Percentiles rank a stretch among this genome's conserved stretches.
Conservation (phyloP, 1,284 basidiomycete species). For the Erythrobasidium hasegawianum region DNA sequence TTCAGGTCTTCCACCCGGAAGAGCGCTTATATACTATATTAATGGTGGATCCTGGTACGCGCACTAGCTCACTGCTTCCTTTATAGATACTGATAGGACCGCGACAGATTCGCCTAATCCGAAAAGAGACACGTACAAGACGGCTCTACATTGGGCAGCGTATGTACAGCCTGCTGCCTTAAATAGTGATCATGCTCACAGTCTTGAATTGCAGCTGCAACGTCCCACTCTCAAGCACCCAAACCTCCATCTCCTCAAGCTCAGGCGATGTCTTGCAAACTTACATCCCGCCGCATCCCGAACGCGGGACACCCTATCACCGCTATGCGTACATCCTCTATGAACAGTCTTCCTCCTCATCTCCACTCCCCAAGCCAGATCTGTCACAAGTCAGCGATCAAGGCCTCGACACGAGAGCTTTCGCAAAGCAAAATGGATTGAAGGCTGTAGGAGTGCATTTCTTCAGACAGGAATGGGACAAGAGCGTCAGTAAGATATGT, state of each 20-base stretch:
- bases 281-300: constrained; percentile 83
- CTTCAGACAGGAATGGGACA: constrained; percentile 75
- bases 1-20: constrained; percentile 73
- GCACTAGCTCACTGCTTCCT: neutral
- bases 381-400: constrained; percentile 48
- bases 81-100: neutral
- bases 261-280: constrained; percentile 56
- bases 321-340: constrained; percentile 74
- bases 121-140: constrained; percentile 61
- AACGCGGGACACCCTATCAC: constrained; percentile 77
- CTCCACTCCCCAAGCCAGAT: too few species aligned
- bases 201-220: constrained; percentile 60
- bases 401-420: constrained; percentile 65
- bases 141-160: constrained; percentile 83
- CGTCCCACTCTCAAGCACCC: constrained; percentile 66
- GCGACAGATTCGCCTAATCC: constrained; percentile 70
- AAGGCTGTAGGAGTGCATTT: constrained; percentile 65
- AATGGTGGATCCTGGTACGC: constrained; percentile 73
- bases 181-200: neutral
- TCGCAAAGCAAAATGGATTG: constrained; percentile 59
- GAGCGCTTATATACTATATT: constrained; percentile 79
- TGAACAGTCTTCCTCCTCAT: constrained; percentile 58
- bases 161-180: constrained; percentile 51
- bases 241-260: constrained; percentile 51
- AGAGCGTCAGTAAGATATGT: constrained; percentile 62